phyloP scores from a whole-genome alignment of 2,329 filamentous ascomycete species.

The Fusarium irregulare region DNA sequence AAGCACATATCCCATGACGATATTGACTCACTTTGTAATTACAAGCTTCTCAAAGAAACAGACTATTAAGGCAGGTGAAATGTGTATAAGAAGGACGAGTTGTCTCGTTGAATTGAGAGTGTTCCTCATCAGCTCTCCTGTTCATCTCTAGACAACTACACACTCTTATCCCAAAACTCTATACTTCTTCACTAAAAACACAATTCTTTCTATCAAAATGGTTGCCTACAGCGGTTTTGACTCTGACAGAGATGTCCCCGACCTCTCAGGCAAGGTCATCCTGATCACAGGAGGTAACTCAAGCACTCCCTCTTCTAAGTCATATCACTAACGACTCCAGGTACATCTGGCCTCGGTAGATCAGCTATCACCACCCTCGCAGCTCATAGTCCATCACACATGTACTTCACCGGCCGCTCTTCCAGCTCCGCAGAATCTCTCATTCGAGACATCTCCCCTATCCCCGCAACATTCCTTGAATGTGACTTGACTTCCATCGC shows the following conservation, averaged over 20 bases:
- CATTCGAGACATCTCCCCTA: conserved; percentile 50
- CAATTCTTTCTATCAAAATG: conserved; percentile 11
- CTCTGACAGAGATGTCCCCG: conserved; percentile 57
- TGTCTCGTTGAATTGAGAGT: background rate
- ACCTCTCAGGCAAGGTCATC: conserved; percentile 61
- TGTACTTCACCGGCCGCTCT: conserved; percentile 66
- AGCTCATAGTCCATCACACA: conserved; percentile 60
- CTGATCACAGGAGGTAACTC: conserved; percentile 62
- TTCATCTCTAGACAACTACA: background rate
- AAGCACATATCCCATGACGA: conserved; percentile 7
- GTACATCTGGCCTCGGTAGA: conserved; percentile 50
- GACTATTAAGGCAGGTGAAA: background rate
- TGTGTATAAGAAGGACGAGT: conserved; percentile 2
- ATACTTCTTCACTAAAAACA: no score
- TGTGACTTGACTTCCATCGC: conserved; percentile 63
- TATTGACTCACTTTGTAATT: conserved; percentile 19
- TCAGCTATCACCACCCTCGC: conserved; percentile 45
- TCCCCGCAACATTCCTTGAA: conserved; percentile 50
- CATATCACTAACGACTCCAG: conserved; percentile 37
- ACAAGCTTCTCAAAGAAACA: background rate
- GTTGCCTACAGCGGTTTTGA: conserved; percentile 39
- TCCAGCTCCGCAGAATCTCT: conserved; percentile 58
- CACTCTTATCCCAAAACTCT: background rate
- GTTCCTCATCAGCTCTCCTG: background rate
- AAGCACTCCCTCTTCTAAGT: background rate